A percentile compares a stretch with the other conserved stretches of the same genome.
Evolutionary conservation across 768 basidiomycete species (phyloP).

Genomic region (Suillus bovinus): DNA sequence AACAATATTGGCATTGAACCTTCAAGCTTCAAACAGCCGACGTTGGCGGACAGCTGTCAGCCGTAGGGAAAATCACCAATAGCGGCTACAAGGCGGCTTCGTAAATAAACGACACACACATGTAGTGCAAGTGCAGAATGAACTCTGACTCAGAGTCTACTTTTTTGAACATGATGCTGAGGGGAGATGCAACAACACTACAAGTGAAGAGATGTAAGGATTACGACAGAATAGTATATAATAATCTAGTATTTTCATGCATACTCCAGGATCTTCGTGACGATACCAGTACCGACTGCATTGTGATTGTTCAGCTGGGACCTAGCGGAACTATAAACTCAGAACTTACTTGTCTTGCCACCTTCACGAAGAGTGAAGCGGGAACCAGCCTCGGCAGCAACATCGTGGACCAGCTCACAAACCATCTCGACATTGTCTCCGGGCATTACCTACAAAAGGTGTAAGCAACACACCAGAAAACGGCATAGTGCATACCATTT

Average conservation of each 20-base stretch:
- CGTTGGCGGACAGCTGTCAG: neutral
- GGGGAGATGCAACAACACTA: constrained; percentile 22
- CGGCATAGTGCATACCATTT: constrained; percentile 61
- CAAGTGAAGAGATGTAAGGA: constrained; percentile 15
- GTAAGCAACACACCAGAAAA: constrained; percentile 3
- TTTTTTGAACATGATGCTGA: constrained; percentile 20
- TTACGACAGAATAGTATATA: constrained; percentile 22
- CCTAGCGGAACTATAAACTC: neutral
- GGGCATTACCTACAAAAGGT: constrained; percentile 75
- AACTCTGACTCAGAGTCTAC: constrained; percentile 8
- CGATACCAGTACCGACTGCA: constrained; percentile 90
- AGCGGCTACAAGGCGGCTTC: neutral
- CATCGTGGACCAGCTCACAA: constrained; percentile 78
- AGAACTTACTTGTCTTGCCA: constrained; percentile 78
- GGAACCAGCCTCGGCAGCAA: constrained; percentile 86
- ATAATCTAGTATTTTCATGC: constrained; percentile 22
- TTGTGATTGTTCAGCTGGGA: constrained; percentile 16
- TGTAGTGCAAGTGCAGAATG: neutral
- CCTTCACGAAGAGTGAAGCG: constrained; percentile 94
- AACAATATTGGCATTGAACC: constrained; percentile 2
- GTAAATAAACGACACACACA: neutral
- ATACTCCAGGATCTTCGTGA: constrained; percentile 75
- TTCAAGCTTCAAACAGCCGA: constrained; percentile 7
- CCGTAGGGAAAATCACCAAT: neutral
- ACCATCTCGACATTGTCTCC: constrained; percentile 97